A percentile compares a stretch with the other conserved stretches of the same genome.
phyloP scores from a whole-genome alignment of 768 basidiomycete species.

The Crucibulum laeve region DNA sequence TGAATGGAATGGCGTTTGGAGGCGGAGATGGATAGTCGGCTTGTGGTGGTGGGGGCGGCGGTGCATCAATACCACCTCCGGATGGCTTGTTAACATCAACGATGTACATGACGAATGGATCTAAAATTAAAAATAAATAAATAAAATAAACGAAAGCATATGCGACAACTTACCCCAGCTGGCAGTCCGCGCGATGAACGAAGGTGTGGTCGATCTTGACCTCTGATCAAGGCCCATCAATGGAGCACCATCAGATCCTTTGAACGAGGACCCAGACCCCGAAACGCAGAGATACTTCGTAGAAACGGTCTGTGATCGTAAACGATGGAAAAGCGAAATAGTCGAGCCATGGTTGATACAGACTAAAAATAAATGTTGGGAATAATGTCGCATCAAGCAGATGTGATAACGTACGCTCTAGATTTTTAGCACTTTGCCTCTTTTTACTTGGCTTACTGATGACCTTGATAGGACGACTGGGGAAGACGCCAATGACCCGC shows the following conservation, averaged over 20 bases:
- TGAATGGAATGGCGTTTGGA: slow-evolving; percentile 84
- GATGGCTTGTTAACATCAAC: slow-evolving; percentile 87
- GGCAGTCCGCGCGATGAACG: slow-evolving; percentile 85
- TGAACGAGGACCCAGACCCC: slow-evolving; percentile 89
- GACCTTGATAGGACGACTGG: slow-evolving; percentile 94
- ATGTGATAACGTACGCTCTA: slow-evolving; percentile 65
- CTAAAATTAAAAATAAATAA: slow-evolving; percentile 32
- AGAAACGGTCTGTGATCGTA: slow-evolving; percentile 92
- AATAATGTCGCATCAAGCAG: slow-evolving; percentile 8
- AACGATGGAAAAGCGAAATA: slow-evolving; percentile 92
- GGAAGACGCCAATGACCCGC: slow-evolving; percentile 83
- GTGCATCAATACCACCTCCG: slow-evolving; percentile 70
- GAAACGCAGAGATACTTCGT: slow-evolving; percentile 95
- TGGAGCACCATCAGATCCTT: slow-evolving; percentile 88
- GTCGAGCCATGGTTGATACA: slow-evolving; percentile 96
- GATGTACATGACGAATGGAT: slow-evolving; percentile 96
- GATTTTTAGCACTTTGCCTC: slow-evolving; percentile 88
- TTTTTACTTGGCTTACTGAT: slow-evolving; percentile 99
- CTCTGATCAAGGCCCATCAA: slow-evolving; percentile 78
- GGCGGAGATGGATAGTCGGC: slow-evolving; percentile 91
- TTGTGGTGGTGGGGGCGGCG: slow-evolving; percentile 78
- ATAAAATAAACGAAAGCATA: slow-evolving; percentile 5
- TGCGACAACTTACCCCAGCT: slow-evolving; percentile 68
- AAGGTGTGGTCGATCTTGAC: slow-evolving; percentile 68
- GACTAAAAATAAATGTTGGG: slow-evolving; percentile 39